A percentile compares a stretch with the other conserved stretches of the same genome.
phyloP scores from a whole-genome alignment of 495 filamentous ascomycete species.

The Lasiosphaeria hispida region DNA sequence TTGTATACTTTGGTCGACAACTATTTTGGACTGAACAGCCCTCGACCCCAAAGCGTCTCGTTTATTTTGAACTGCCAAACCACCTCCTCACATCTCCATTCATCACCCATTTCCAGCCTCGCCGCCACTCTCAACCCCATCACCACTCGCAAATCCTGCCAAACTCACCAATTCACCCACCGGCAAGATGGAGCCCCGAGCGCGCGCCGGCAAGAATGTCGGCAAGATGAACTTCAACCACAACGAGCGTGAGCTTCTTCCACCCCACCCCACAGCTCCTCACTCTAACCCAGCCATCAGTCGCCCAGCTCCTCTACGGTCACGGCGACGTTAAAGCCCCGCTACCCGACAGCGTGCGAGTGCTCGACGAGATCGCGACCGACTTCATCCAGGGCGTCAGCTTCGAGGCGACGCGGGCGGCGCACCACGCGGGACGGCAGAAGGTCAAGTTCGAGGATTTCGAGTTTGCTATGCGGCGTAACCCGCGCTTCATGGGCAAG shows the following conservation, averaged over 20 bases:
- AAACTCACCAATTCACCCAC: not conserved
- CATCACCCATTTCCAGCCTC: not conserved
- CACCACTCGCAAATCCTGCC: not conserved
- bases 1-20: no score
- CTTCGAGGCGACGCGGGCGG: slow-evolving; percentile 80
- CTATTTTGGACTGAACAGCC: no score
- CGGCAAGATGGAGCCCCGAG: slow-evolving; percentile 64
- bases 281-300: slow-evolving; percentile 39
- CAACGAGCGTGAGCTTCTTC: slow-evolving; percentile 64
- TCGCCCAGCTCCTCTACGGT: slow-evolving; percentile 77
- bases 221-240: slow-evolving; percentile 83
- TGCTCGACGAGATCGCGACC: slow-evolving; percentile 91
- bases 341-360: slow-evolving; percentile 75
- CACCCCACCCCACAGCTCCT: slow-evolving; percentile 4
- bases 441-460: slow-evolving; percentile 99
- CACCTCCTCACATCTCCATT: no score
- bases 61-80: no score
- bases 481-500: slow-evolving; percentile 81
- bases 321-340: slow-evolving; percentile 73
- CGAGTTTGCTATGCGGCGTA: slow-evolving; percentile 83
- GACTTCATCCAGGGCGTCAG: slow-evolving; percentile 87
- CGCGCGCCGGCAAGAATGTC: slow-evolving; percentile 75
- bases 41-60: no score
- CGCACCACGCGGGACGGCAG: slow-evolving; percentile 76
- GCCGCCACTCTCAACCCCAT: not conserved